These are phyloP conservation scores for Alternaria incomplexa DNA, from an alignment of 2,329 filamentous ascomycete species.

Conservation along the genomic window DNA sequence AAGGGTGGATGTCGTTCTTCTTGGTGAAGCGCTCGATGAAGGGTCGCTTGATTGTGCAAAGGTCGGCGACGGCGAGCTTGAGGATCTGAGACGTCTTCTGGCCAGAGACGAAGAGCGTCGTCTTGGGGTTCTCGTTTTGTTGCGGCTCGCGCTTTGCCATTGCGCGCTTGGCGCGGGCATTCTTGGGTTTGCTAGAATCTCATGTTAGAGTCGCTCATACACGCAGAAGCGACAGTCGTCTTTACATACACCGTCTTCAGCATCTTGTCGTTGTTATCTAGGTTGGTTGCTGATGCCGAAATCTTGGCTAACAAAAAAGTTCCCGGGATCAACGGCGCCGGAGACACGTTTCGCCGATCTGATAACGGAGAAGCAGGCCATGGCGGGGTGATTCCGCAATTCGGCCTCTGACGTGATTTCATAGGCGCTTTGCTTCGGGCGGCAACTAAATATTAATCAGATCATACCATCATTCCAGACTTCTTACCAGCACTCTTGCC, in stretches of 20 bases:
- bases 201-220: constrained; percentile 2
- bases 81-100: constrained; percentile 82
- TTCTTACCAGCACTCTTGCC: not conserved
- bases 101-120: constrained; percentile 85
- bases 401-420: constrained; percentile 19
- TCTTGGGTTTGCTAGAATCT: constrained; percentile 67
- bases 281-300: constrained; percentile 20
- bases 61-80: constrained; percentile 82
- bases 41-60: constrained; percentile 83
- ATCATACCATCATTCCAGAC: not conserved
- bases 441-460: constrained; percentile 15
- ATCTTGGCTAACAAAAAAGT: constrained; percentile 29
- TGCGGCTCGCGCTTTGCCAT: constrained; percentile 94
- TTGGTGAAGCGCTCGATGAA: constrained; percentile 91
- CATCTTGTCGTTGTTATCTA: constrained; percentile 28
- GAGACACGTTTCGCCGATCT: constrained; percentile 17
- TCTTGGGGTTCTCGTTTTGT: constrained; percentile 86
- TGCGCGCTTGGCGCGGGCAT: constrained; percentile 91
- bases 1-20: constrained; percentile 95
- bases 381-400: constrained; percentile 13
- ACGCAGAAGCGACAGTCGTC: rapidly evolving
- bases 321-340: constrained; percentile 11
- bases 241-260: constrained; percentile 40
- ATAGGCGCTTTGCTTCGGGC: not conserved
- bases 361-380: constrained; percentile 10